Percentiles rank a stretch among this genome's conserved stretches.
Conservation (phyloP, 345 rosid genomes). For the Carallia brachiata region DNA sequence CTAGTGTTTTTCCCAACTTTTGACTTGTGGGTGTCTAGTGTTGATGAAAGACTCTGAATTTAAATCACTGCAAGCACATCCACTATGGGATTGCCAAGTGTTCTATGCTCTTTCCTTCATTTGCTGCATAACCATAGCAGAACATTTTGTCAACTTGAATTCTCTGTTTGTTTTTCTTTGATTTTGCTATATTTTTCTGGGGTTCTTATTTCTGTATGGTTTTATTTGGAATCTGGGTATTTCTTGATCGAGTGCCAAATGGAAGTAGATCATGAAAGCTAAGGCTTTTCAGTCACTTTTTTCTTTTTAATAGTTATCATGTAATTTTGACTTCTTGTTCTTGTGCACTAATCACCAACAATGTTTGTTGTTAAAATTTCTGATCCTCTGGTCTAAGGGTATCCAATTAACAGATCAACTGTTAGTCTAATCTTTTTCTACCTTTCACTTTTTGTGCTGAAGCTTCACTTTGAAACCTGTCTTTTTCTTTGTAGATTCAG, state of each 20-base stretch:
- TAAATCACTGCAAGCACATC: slow-evolving; percentile 1
- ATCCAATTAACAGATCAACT: too few relatives aligned
- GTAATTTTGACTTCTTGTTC: neutral
- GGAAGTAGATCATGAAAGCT: neutral
- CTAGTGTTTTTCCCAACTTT: slow-evolving; percentile 6
- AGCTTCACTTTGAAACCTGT: too few relatives aligned
- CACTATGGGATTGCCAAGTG: neutral
- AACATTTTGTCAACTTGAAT: neutral
- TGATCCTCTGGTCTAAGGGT: too few relatives aligned
- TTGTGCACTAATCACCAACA: neutral
- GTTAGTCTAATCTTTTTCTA: too few relatives aligned
- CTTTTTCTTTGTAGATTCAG: neutral
- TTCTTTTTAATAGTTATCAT: neutral
- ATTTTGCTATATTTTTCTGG: slow-evolving; percentile 4
- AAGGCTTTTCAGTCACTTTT: neutral
- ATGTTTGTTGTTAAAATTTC: too few relatives aligned
- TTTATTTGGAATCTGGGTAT: slow-evolving; percentile 18
- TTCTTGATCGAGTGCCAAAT: slow-evolving; percentile 13
- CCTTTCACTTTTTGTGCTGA: too few relatives aligned
- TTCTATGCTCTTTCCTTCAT: neutral
- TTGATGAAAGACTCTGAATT: neutral
- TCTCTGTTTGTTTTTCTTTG: slow-evolving; percentile 3
- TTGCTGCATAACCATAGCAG: neutral
- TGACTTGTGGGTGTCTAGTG: slow-evolving; percentile 5
- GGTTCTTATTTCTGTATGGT: neutral